Evolutionary conservation across 2,329 filamentous ascomycete genomes (phyloP).

Genomic region (Xylaria sp.): DNA sequence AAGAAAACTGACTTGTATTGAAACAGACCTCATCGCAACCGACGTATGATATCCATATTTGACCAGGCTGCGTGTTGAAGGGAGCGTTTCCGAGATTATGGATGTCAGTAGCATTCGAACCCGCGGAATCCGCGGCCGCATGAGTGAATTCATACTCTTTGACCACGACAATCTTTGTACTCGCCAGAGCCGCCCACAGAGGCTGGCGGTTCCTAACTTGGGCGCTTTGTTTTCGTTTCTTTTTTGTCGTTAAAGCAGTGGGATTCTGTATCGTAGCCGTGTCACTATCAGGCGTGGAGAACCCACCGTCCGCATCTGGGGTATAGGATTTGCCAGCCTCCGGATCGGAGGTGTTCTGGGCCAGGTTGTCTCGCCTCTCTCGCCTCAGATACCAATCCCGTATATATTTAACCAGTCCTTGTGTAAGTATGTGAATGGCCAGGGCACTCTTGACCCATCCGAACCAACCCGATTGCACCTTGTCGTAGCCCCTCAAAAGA

Average conservation of each 20-base stretch:
- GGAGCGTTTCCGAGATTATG: conserved; percentile 72
- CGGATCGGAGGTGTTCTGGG: conserved; percentile 51
- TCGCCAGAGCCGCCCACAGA: conserved; percentile 88
- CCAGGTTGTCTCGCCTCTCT: conserved; percentile 49
- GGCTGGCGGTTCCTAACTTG: conserved; percentile 87
- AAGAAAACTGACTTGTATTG: conserved; percentile 61
- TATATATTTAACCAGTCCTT: conserved; percentile 66
- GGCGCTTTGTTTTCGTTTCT: conserved; percentile 83
- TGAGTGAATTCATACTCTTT: conserved; percentile 85
- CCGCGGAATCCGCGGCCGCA: conserved; percentile 65
- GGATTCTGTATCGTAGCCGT: conserved; percentile 50
- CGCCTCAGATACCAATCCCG: conserved; percentile 62
- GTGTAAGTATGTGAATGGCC: conserved; percentile 69
- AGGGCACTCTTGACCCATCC: conserved; percentile 64
- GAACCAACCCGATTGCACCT: conserved; percentile 48
- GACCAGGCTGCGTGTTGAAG: conserved; percentile 63
- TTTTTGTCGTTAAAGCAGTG: conserved; percentile 61
- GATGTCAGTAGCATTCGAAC: conserved; percentile 69
- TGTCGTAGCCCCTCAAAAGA: conserved; percentile 45
- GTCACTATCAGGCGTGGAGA: conserved; percentile 51
- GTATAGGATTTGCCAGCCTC: conserved; percentile 53
- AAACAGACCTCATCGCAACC: conserved; percentile 74
- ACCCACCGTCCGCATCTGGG: conserved; percentile 41
- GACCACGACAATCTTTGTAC: conserved; percentile 93
- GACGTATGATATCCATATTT: conserved; percentile 78